These are phyloP conservation scores for Boletus rufocinnamomeus DNA, from an alignment of 768 basidiomycete genomes.

Conservation along the genomic window DNA sequence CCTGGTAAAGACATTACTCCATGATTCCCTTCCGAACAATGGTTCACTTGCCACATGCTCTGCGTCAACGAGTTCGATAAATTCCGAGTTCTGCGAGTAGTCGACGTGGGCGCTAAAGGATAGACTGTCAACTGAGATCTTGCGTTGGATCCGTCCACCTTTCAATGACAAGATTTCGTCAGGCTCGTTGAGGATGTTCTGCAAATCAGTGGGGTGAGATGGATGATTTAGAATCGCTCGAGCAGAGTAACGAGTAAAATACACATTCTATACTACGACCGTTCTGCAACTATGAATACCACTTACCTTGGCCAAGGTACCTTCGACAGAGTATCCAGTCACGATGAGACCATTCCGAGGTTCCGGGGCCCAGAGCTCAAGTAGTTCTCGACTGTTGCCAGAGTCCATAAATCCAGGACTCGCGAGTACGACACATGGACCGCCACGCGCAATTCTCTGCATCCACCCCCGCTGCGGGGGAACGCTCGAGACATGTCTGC, in stretches of 20 bases:
- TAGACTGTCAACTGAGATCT: conserved; percentile 89
- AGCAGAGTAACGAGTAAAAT: no score
- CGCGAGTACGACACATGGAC: conserved; percentile 93
- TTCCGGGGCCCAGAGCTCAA: conserved; percentile 95
- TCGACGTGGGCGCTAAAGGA: conserved; percentile 98
- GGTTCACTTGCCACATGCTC: conserved; percentile 74
- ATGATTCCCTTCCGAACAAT: not conserved
- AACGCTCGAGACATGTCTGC: conserved; percentile 76
- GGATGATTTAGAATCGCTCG: conserved; percentile 7
- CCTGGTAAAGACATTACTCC: conserved; percentile 42
- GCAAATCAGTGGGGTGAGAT: conserved; percentile 21
- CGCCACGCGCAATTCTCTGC: conserved; percentile 86
- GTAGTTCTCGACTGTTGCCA: conserved; percentile 86
- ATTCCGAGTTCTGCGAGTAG: conserved; percentile 93
- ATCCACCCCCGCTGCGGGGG: conserved; percentile 78
- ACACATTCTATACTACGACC: no score
- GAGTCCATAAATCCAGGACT: conserved; percentile 92
- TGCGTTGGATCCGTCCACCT: conserved; percentile 77
- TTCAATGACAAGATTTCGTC: conserved; percentile 80
- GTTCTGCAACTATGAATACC: conserved; percentile 2
- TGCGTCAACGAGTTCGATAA: conserved; percentile 88
- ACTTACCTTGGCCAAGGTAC: conserved; percentile 95
- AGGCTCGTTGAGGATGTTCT: conserved; percentile 93
- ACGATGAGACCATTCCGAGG: conserved; percentile 91
- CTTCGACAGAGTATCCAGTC: conserved; percentile 96